Percentiles rank a stretch among this genome's conserved stretches.
phyloP scores from a whole-genome alignment of 345 rosid species.

The Salix suchowensis region DNA sequence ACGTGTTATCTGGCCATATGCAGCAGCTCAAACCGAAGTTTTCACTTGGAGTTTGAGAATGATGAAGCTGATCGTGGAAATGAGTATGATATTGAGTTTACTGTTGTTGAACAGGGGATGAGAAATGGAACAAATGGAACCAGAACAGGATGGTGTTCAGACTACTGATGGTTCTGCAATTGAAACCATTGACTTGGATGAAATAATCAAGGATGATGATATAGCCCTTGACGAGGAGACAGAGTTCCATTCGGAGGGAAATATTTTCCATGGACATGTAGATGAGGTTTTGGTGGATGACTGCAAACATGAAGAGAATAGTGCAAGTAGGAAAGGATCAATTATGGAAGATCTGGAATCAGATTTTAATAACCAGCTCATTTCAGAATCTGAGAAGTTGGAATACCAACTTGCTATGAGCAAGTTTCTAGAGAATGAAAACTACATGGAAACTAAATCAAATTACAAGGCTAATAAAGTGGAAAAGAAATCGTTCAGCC shows the following conservation, averaged over 20 bases:
- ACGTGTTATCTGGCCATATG: constrained; percentile 13
- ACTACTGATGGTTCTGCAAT: constrained; percentile 24
- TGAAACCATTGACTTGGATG: constrained; percentile 54
- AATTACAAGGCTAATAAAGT: constrained; percentile 35
- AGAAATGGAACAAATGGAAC: constrained; percentile 24
- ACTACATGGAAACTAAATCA: constrained; percentile 36
- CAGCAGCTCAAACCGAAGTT: constrained; percentile 26
- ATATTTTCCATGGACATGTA: background rate
- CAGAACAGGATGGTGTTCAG: constrained; percentile 23
- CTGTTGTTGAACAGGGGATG: constrained; percentile 39
- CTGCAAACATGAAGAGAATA: constrained; percentile 24
- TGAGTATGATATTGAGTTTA: constrained; percentile 38
- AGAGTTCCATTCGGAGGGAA: constrained; percentile 15
- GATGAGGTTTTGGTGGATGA: constrained; percentile 24
- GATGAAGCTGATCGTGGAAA: constrained; percentile 17
- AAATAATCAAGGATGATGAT: constrained; percentile 43
- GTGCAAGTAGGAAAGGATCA: constrained; percentile 13
- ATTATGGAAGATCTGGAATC: constrained; percentile 29
- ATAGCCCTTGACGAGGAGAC: constrained; percentile 21
- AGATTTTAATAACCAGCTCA: constrained; percentile 23
- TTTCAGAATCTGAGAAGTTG: constrained; percentile 32
- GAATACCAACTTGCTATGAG: constrained; percentile 26
- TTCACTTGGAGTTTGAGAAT: constrained; percentile 15
- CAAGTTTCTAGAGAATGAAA: constrained; percentile 28
- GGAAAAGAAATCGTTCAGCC: constrained; percentile 43